These are phyloP conservation scores for Globisporangium ultimum DNA, from an alignment of 352 stramenopile species.

Conservation along the genomic window DNA sequence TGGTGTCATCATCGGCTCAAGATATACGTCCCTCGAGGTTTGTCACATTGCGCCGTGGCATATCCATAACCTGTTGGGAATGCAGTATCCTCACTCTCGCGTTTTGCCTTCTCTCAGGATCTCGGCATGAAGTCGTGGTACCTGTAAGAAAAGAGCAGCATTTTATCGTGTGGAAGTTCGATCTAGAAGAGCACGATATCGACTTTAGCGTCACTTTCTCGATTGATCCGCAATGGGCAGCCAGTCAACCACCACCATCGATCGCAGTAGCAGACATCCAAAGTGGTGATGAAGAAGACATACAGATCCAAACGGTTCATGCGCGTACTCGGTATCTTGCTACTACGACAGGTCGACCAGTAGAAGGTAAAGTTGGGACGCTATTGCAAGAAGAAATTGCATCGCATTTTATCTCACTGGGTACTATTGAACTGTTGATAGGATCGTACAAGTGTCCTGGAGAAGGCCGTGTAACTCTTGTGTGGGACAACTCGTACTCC, in stretches of 20 bases:
- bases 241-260: slow-evolving; percentile 22
- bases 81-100: slow-evolving; percentile 14
- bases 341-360: slow-evolving; percentile 36
- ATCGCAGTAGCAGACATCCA: slow-evolving; percentile 4
- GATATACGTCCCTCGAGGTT: slow-evolving; percentile 18
- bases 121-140: slow-evolving; percentile 56
- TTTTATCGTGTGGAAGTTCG: slow-evolving; percentile 83
- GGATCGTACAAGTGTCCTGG: slow-evolving; percentile 56
- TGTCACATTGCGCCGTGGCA: background rate
- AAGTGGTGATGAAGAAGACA: slow-evolving; percentile 18
- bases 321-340: slow-evolving; percentile 56
- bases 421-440: background rate
- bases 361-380: slow-evolving; percentile 35
- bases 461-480: slow-evolving; percentile 51
- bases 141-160: slow-evolving; percentile 36
- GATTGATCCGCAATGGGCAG: slow-evolving; percentile 12
- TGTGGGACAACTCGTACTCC: slow-evolving; percentile 85
- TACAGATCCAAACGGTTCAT: slow-evolving; percentile 55
- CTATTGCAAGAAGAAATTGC: background rate
- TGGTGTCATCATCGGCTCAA: background rate
- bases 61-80: background rate
- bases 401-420: background rate
- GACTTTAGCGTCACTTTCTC: slow-evolving; percentile 69
- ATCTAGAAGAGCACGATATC: slow-evolving; percentile 78
- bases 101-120: slow-evolving; percentile 27